phyloP scores from a whole-genome alignment of 2,329 filamentous ascomycete species.

The Botryosphaeria agaves region DNA sequence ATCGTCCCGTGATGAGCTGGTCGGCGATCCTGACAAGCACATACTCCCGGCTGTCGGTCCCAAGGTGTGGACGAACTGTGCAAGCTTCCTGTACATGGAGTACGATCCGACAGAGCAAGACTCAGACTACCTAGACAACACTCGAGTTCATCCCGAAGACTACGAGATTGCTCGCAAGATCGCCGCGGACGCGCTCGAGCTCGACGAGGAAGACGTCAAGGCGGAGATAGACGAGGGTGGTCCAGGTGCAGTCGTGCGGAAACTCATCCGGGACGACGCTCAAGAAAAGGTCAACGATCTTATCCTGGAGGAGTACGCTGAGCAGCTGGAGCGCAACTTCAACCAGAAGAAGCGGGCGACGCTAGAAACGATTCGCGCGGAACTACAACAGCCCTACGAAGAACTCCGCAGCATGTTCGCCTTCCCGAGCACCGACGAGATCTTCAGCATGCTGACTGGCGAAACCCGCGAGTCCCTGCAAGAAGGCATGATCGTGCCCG shows the following conservation, averaged over 20 bases:
- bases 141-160: constrained; percentile 92
- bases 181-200: constrained; percentile 87
- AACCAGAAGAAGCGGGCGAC: constrained; percentile 91
- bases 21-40: constrained; percentile 70
- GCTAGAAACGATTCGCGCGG: constrained; percentile 86
- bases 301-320: constrained; percentile 89
- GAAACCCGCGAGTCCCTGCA: constrained; percentile 72
- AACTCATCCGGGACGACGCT: constrained; percentile 85
- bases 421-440: constrained; percentile 51
- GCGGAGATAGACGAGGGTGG: constrained; percentile 85
- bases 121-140: constrained; percentile 89
- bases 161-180: constrained; percentile 97
- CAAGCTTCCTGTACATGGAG: constrained; percentile 82
- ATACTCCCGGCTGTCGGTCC: constrained; percentile 68
- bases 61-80: constrained; percentile 90
- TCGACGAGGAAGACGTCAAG: constrained; percentile 97
- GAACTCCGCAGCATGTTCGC: constrained; percentile 74
- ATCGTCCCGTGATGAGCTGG: constrained; percentile 67
- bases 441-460: constrained; percentile 94
- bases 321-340: constrained; percentile 84
- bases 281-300: constrained; percentile 93
- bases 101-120: constrained; percentile 69
- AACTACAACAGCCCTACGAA: constrained; percentile 84
- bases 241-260: constrained; percentile 75
- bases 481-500: constrained; percentile 83